Conservation (phyloP, 73 alveolate species). For the Paramecium caudatum region DNA sequence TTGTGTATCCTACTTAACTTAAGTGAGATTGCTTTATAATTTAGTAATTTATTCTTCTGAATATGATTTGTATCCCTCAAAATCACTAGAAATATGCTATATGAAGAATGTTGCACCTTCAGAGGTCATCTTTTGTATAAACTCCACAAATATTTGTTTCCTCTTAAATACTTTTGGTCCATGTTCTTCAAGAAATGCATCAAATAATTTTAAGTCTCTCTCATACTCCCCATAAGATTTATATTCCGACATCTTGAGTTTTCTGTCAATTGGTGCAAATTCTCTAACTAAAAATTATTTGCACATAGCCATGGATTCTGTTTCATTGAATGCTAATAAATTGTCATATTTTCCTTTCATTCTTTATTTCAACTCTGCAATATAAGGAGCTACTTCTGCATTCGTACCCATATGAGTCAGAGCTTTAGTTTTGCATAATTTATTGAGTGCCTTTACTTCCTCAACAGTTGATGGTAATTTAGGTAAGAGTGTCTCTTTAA, state of each 20-base stretch:
- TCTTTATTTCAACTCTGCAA: conserved; percentile 12
- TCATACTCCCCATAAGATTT: conserved; percentile 81
- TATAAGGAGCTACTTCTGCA: background rate
- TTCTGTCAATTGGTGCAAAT: conserved; percentile 85
- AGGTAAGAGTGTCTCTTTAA: conserved; percentile 38
- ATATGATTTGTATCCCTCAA: conserved; percentile 79
- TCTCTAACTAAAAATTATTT: conserved; percentile 79
- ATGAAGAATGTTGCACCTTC: conserved; percentile 88
- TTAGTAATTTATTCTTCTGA: conserved; percentile 77
- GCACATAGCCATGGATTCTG: conserved; percentile 48
- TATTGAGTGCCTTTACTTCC: conserved; percentile 51
- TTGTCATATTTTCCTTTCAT: background rate
- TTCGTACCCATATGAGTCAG: conserved; percentile 17
- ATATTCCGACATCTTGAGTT: conserved; percentile 86
- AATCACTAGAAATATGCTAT: conserved; percentile 76
- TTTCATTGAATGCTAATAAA: conserved; percentile 15
- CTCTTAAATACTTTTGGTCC: conserved; percentile 90
- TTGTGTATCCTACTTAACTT: background rate
- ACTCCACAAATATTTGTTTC: conserved; percentile 83
- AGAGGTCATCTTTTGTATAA: conserved; percentile 76
- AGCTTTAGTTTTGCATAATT: background rate
- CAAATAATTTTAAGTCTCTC: conserved; percentile 82
- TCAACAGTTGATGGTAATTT: conserved; percentile 72
- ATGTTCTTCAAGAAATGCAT: conserved; percentile 83
- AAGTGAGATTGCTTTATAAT: conserved; percentile 15